phyloP scores from a whole-genome alignment of 495 filamentous ascomycete species.

The Neurospora africana region DNA sequence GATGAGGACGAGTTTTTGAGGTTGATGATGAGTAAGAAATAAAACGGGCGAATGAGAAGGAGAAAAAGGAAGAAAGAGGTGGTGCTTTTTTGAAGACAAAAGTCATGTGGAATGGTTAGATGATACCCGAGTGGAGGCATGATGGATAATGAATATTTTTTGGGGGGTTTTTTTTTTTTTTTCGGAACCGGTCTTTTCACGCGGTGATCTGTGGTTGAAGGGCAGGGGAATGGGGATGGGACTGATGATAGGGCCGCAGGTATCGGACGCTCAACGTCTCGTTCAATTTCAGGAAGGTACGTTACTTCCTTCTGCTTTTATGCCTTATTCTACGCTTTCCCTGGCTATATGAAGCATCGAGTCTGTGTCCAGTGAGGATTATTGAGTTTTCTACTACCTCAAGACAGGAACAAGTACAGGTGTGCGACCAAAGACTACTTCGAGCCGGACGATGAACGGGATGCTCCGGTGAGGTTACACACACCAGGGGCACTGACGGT shows the following conservation, averaged over 20 bases:
- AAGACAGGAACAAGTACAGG: too few species aligned
- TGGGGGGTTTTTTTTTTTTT: too few species aligned
- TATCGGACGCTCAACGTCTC: background rate
- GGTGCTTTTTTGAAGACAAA: background rate
- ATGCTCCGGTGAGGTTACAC: too few species aligned
- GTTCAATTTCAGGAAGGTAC: background rate
- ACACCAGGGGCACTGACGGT: too few species aligned
- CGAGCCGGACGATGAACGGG: too few species aligned
- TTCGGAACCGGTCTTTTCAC: background rate
- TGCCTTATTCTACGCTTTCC: too few species aligned
- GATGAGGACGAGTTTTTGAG: slow-evolving; percentile 79
- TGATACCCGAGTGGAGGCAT: background rate
- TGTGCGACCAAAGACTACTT: too few species aligned
- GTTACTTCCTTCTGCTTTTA: background rate
- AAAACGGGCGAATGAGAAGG: background rate
- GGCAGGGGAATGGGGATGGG: background rate
- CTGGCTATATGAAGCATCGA: too few species aligned
- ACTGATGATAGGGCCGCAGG: background rate
- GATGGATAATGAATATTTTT: background rate
- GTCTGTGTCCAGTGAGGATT: too few species aligned
- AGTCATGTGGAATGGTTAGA: background rate
- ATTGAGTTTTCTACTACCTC: too few species aligned
- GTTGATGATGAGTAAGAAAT: slow-evolving; percentile 28
- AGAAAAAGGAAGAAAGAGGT: background rate
- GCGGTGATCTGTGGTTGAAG: background rate